These are phyloP conservation scores for Boletellus ananas DNA, from an alignment of 768 basidiomycete genomes.

Conservation along the genomic window DNA sequence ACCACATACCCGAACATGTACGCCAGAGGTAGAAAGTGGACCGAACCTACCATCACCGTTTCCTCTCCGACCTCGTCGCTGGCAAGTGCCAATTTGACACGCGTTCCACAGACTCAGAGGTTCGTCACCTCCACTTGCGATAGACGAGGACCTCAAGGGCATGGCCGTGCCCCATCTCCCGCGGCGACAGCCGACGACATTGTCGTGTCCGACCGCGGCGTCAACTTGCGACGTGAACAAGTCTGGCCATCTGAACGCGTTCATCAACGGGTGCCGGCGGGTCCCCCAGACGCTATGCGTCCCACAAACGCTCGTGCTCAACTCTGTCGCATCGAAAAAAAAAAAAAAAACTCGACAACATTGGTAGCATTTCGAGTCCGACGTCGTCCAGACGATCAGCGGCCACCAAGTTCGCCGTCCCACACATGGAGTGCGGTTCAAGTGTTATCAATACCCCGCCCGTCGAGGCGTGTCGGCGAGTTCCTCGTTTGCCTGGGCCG, in stretches of 20 bases:
- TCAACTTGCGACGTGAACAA: slow-evolving; percentile 43
- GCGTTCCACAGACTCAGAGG: slow-evolving; percentile 4
- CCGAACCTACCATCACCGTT: background rate
- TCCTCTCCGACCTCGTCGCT: too few species aligned
- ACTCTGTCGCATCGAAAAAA: slow-evolving; percentile 35
- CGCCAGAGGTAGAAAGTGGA: slow-evolving; percentile 44
- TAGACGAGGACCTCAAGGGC: slow-evolving; percentile 24
- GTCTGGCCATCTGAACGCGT: slow-evolving; percentile 48
- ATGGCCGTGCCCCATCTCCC: too few species aligned
- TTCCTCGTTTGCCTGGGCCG: background rate
- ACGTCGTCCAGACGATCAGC: slow-evolving; percentile 59
- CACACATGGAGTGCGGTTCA: slow-evolving; percentile 55
- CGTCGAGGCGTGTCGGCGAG: slow-evolving; percentile 45
- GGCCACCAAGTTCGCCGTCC: slow-evolving; percentile 51
- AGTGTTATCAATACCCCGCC: slow-evolving; percentile 58
- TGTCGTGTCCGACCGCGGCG: too few species aligned
- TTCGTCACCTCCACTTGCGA: slow-evolving; percentile 23
- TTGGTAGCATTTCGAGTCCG: slow-evolving; percentile 40
- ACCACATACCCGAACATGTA: slow-evolving; percentile 51
- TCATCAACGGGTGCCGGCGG: slow-evolving; percentile 49
- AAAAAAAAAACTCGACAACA: slow-evolving; percentile 46
- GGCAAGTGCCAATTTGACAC: background rate
- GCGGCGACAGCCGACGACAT: too few species aligned
- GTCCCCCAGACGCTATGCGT: too few species aligned
- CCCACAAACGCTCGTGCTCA: too few species aligned